Conservation (phyloP, 1,284 basidiomycete species). For the Trametes sp. region DNA sequence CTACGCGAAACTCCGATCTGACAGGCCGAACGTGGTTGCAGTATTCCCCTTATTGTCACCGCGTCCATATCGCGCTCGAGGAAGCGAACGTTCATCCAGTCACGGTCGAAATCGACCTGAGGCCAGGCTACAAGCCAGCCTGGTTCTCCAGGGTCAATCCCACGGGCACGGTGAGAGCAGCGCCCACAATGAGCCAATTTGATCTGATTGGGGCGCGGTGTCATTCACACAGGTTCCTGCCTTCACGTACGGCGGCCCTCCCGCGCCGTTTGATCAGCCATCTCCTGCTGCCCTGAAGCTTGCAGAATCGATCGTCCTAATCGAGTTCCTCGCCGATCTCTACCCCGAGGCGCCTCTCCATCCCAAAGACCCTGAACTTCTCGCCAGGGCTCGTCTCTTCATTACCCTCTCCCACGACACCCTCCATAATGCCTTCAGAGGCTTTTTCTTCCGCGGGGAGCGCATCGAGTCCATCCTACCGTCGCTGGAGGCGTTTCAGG, state of each 20-base stretch:
- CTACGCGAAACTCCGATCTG: not conserved
- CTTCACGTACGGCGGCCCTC: constrained; percentile 63
- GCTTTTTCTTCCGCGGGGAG: constrained; percentile 44
- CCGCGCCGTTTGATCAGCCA: constrained; percentile 56
- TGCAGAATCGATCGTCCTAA: constrained; percentile 65
- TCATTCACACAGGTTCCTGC: constrained; percentile 51
- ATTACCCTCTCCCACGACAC: constrained; percentile 59
- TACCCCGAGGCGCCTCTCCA: constrained; percentile 54
- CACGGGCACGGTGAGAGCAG: constrained; percentile 42
- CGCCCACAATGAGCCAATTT: not conserved
- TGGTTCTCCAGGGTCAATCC: constrained; percentile 49
- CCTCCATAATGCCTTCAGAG: constrained; percentile 45
- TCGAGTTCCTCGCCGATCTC: constrained; percentile 68
- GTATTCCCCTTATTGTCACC: constrained; percentile 31
- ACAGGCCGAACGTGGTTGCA: not conserved
- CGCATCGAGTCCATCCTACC: constrained; percentile 53
- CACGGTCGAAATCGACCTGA: constrained; percentile 36
- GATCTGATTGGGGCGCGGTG: constrained; percentile 10
- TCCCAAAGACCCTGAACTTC: constrained; percentile 58
- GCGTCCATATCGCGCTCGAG: constrained; percentile 31
- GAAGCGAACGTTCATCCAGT: constrained; percentile 36
- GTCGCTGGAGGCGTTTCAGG: constrained; percentile 43
- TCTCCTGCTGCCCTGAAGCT: constrained; percentile 64
- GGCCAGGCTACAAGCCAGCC: constrained; percentile 46
- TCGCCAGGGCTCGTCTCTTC: constrained; percentile 66